These are phyloP conservation scores for Triticum turgidum DNA, from an alignment of 176 grass and related monocot species.

Conservation along the genomic window DNA sequence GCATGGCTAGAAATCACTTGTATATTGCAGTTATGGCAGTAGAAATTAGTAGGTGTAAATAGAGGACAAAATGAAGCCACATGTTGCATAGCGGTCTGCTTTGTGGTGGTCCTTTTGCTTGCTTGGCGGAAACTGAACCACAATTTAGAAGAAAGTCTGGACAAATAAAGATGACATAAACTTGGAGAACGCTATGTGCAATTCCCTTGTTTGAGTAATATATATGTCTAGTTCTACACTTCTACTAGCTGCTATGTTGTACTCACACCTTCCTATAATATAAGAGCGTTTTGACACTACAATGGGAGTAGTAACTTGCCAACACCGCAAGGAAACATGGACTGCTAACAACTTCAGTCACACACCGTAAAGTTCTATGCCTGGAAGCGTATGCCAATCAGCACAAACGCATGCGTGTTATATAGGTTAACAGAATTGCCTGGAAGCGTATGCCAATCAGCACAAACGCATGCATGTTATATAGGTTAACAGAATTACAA, in stretches of 20 bases:
- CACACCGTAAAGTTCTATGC: too few species aligned
- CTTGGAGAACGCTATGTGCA: background rate
- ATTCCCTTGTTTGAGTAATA: background rate
- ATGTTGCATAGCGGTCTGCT: background rate
- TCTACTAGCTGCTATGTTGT: background rate
- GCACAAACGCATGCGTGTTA: too few species aligned
- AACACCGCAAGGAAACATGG: background rate
- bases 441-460: too few species aligned
- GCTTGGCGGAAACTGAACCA: constrained; percentile 13
- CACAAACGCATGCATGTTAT: too few species aligned
- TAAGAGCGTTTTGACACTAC: too few species aligned
- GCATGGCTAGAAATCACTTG: background rate
- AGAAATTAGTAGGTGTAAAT: background rate
- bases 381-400: too few species aligned
- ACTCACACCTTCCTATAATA: too few species aligned
- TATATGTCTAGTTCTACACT: too few species aligned
- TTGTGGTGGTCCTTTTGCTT: background rate
- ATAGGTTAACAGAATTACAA: too few species aligned
- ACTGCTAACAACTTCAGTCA: too few species aligned
- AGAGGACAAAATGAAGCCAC: background rate
- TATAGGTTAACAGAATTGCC: too few species aligned
- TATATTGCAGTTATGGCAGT: background rate
- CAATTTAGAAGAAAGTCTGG: background rate
- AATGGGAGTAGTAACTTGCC: background rate
- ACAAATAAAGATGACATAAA: background rate